Percentiles rank a stretch among this genome's conserved stretches.
Conservation (phyloP, 148 eudicot species). For the Polygonum maritimum region DNA sequence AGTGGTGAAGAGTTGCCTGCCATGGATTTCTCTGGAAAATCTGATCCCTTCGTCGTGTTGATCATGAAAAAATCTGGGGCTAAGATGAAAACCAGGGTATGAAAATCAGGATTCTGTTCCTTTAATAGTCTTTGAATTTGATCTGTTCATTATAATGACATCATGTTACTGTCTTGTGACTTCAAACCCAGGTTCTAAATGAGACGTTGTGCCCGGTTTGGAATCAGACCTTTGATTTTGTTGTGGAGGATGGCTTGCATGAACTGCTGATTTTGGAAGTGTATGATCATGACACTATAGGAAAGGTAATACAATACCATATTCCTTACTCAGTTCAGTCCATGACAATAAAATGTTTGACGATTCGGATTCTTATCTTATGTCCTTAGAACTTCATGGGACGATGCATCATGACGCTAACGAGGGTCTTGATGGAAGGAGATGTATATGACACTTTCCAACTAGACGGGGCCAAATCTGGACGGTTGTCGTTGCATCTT, state of each 20-base stretch:
- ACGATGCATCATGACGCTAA: slow-evolving; percentile 34
- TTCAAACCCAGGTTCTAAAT: slow-evolving; percentile 49
- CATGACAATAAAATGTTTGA: too few relatives aligned
- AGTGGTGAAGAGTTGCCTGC: slow-evolving; percentile 70
- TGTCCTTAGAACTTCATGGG: slow-evolving; percentile 32
- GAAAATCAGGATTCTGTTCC: slow-evolving; percentile 12
- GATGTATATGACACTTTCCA: slow-evolving; percentile 31
- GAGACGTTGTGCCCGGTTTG: slow-evolving; percentile 79
- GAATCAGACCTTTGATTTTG: slow-evolving; percentile 89
- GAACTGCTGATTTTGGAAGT: slow-evolving; percentile 68
- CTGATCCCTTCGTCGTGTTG: slow-evolving; percentile 77
- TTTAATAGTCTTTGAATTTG: not conserved
- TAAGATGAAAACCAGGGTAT: slow-evolving; percentile 75
- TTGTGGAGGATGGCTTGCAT: slow-evolving; percentile 84
- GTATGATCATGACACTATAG: slow-evolving; percentile 84
- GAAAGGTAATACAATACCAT: slow-evolving; percentile 47
- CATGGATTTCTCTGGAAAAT: slow-evolving; percentile 63
- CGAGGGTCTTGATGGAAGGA: slow-evolving; percentile 32
- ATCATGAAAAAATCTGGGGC: slow-evolving; percentile 53
- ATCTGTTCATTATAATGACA: not conserved
- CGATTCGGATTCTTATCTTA: too few relatives aligned
- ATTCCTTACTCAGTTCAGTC: too few relatives aligned
- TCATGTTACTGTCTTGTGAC: not conserved
- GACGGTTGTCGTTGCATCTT: slow-evolving; percentile 35
- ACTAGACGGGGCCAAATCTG: slow-evolving; percentile 33